Evolutionary conservation across 176 grass and related monocot species (phyloP), one percentile per base, ranked within the genome.

Genomic region (Dendrocalamus sinicus): DNA sequence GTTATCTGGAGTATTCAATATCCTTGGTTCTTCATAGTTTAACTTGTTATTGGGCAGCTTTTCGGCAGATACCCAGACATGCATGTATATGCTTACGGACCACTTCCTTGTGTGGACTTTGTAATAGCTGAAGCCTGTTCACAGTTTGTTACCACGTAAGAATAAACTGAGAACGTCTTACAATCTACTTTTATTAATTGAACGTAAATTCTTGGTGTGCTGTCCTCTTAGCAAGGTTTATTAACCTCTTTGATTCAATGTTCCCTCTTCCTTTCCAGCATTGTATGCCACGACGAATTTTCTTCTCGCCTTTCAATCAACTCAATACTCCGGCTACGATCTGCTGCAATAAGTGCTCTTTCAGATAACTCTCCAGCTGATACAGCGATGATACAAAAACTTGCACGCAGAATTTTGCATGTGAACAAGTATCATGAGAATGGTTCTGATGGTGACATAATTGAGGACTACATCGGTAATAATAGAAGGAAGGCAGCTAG

Each of bases 51-150:
- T 79, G 72, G n/a, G 16, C 91, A 99, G 93, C 89, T 96, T 37
- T 96, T 88, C 86, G 88, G 88, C 79, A 88, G 91, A 66, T 94
- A 91, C 85, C 90, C 83, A 68, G 79, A 94, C n/a, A 81, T 99
- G 70, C 93, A 99, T 84, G 96, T 99, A 51, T 99, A 94, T 96
- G 88, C 96, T 82, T 99, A 96, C 81, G 96, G 96, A 72, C 77
- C 91, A 82, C 96, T 92, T 88, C 92, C 93, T 82, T 99, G 93
- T 84, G 80, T 98, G 63, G 96, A 98, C 77, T 79, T 80, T 48
- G 86, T 84, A 73, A 86, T 96, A 82, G 93, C 93, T 51, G 96
- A 99, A 99, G 96, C 96, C 54, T 99, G 96, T 75, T 89, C 96
- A 37, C 74, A 94, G 50, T 99, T 99, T 81, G 86, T 99, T 64